Percentiles rank a stretch among this genome's conserved stretches.
Conservation (phyloP, 306 rosid genomes). For the Crotalaria pallida region DNA sequence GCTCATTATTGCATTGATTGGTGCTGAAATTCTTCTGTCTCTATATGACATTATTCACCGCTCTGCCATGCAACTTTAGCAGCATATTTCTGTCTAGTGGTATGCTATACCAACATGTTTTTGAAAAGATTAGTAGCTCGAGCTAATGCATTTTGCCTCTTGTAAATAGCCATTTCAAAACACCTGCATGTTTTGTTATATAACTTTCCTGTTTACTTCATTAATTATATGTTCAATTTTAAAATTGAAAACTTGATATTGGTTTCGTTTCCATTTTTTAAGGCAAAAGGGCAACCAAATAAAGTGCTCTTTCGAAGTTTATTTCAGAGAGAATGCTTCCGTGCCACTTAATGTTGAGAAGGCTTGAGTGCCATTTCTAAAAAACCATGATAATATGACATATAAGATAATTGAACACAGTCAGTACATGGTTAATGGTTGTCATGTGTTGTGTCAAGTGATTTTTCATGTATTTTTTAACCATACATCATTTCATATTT, state of each 20-base stretch:
- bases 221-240: conserved; percentile 5
- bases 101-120: not conserved
- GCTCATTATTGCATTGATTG: conserved; percentile 91
- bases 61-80: conserved; percentile 56
- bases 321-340: no score
- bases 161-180: conserved; percentile 22
- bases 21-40: conserved; percentile 89
- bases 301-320: not conserved
- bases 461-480: no score
- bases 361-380: no score
- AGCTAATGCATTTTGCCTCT: not conserved
- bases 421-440: no score
- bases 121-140: not conserved
- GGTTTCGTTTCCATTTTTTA: not conserved
- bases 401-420: no score
- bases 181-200: not conserved
- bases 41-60: conserved; percentile 78
- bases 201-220: not conserved
- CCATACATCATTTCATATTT: no score
- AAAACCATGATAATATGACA: no score
- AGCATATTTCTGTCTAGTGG: not conserved
- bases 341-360: no score
- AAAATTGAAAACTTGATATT: not conserved
- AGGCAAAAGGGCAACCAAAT: not conserved
- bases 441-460: no score